Conservation (phyloP, 345 rosid genomes). For the Syzygium jambos region DNA sequence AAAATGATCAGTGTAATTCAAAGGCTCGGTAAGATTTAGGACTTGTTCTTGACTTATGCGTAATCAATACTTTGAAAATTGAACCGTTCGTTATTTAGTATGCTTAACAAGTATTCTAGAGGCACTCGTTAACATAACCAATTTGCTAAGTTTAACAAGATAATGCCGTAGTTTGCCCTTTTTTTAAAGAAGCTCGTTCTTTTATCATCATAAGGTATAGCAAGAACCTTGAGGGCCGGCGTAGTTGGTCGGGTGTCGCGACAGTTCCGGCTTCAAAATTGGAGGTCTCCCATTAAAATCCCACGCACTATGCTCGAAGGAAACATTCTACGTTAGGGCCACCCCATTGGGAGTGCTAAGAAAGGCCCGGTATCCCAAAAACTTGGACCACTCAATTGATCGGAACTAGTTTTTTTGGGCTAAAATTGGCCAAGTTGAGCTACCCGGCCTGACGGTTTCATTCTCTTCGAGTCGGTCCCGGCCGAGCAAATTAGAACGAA, state of each 20-base stretch:
- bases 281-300: neutral
- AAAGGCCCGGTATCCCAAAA: neutral
- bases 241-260: accelerated
- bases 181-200: neutral
- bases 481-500: neutral
- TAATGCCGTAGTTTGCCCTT: neutral
- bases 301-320: neutral
- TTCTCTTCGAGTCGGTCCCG: neutral
- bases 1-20: no score
- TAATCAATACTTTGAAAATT: neutral
- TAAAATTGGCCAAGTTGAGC: neutral
- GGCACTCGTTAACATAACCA: neutral
- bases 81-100: neutral
- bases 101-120: neutral
- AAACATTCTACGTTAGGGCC: neutral
- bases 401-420: neutral
- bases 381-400: neutral
- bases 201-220: neutral
- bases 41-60: neutral
- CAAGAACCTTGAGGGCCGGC: neutral
- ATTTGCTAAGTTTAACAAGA: neutral
- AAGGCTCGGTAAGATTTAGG: no score
- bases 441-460: neutral
- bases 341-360: neutral
- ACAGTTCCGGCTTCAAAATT: neutral